These are phyloP conservation scores for Hyphopichia fennica DNA, from an alignment of 1,139 yeast genomes.

Conservation along the genomic window DNA sequence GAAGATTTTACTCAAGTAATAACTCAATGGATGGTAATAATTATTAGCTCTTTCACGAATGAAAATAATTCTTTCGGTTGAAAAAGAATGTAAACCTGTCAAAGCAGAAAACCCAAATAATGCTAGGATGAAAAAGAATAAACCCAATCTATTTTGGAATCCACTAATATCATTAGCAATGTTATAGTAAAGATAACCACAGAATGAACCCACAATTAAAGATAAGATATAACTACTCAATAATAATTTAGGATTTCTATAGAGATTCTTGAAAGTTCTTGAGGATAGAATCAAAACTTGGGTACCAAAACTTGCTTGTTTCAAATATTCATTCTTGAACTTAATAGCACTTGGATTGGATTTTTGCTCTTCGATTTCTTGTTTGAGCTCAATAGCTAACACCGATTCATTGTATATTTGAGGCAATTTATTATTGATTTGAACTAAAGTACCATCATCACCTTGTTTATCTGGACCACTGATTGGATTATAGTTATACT, in stretches of 20 bases:
- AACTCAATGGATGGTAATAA: constrained; percentile 83
- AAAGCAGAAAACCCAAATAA: constrained; percentile 91
- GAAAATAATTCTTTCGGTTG: constrained; percentile 84
- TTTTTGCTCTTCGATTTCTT: constrained; percentile 45
- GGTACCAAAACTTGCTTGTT: constrained; percentile 55
- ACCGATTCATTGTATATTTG: constrained; percentile 50
- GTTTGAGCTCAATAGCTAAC: constrained; percentile 46
- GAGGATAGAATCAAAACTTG: constrained; percentile 75
- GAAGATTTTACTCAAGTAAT: constrained; percentile 78
- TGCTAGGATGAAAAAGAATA: constrained; percentile 86
- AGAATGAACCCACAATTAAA: constrained; percentile 71
- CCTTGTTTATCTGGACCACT: constrained; percentile 17
- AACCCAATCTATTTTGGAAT: constrained; percentile 90
- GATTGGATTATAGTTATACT: constrained; percentile 35
- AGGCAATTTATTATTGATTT: constrained; percentile 36
- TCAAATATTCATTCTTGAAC: constrained; percentile 35
- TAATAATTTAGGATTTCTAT: constrained; percentile 85
- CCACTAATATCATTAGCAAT: constrained; percentile 90
- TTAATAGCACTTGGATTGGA: constrained; percentile 32
- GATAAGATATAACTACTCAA: constrained; percentile 82
- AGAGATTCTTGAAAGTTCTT: constrained; percentile 86
- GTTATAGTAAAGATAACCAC: constrained; percentile 83
- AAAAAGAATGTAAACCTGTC: constrained; percentile 87
- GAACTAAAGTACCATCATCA: constrained; percentile 31
- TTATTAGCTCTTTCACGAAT: constrained; percentile 92